phyloP scores from a whole-genome alignment of 805 yeast genomes.

The Ogataea glucozyma region DNA sequence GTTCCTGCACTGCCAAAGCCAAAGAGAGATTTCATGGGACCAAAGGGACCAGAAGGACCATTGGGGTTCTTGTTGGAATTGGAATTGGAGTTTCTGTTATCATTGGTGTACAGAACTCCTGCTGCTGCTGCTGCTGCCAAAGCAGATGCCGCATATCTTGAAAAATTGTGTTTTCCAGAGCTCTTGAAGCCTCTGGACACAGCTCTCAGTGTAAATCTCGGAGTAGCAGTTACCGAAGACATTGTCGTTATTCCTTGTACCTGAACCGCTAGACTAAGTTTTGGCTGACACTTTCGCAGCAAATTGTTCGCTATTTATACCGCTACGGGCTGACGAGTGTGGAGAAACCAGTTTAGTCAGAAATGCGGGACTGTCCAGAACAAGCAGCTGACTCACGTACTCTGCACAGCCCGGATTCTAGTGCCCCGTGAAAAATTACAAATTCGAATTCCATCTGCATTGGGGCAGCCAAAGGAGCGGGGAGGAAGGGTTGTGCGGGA shows the following conservation, averaged over 20 bases:
- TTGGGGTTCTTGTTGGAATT: conserved; percentile 6
- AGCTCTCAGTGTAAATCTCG: conserved; percentile 1
- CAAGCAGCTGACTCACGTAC: no score
- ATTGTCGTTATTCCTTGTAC: neutral
- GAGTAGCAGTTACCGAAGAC: conserved; percentile 1
- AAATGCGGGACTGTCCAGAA: conserved; percentile 7
- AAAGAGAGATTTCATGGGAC: conserved; percentile 25
- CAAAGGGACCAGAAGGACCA: conserved; percentile 8
- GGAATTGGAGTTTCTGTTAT: conserved; percentile 20
- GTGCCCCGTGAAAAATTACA: no score
- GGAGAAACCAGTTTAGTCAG: conserved; percentile 6
- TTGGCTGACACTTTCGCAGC: neutral
- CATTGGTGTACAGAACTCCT: conserved; percentile 29
- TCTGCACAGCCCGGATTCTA: no score
- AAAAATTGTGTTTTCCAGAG: neutral
- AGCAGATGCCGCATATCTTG: conserved; percentile 24
- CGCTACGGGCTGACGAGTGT: neutral
- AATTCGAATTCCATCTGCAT: no score
- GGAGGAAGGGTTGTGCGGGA: no score
- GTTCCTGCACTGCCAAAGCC: conserved; percentile 37
- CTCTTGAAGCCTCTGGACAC: conserved; percentile 3
- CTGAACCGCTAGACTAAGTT: neutral
- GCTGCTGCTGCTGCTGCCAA: conserved; percentile 3
- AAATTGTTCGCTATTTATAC: conserved; percentile 2
- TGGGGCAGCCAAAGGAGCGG: no score